Evolutionary conservation across 805 yeast species (phyloP), one percentile per base, ranked within the genome.

Genomic region (Spathaspora passalidarum): DNA sequence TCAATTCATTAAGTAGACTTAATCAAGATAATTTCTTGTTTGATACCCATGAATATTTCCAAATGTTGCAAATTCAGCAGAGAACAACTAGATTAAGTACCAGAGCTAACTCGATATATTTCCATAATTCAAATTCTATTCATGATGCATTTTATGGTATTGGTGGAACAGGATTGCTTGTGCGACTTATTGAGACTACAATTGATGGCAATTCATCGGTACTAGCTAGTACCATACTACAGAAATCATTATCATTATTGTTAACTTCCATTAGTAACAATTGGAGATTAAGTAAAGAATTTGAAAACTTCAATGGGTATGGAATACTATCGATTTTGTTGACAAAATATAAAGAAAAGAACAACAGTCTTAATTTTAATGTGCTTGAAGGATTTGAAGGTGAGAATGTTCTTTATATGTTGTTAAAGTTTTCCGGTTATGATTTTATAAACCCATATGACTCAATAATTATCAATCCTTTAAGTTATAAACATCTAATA

Each of bases 301-400:
- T 84, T 56, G 88, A 82, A 52, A 67, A 73, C 14, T 66, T 69
- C 2, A 77, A 76, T 51, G 90, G 90, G 1, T 86, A 80, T 54
- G 80, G 79, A 20, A 71, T 83, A 2, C 56, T 86, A 1, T 74
- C 78, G 0, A 74, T 83, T 0, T 56, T 86, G 7, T 54, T 84
- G 21, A 76, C 74, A 35, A 65, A 73, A 21, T 81, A 79, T 55
- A 71, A 67, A 50, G 48, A 44, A 14, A 46, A 40, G 35, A 62
- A 64, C 34, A 46, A 43, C 16, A 14, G 43, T 3, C 47, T 58
- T 29, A 46, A 35, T 16, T 53, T 56, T 23, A 38, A 47, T 16
- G 20, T 56, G 25, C 13, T 42, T 7, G 42, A 32, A 5, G 44
- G 42, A 14, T 45, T 50, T 40, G 42, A 40, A 18, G 46, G 48